These are phyloP conservation scores for Exophiala phaeomuriformis DNA, from an alignment of 2,329 filamentous ascomycete genomes.

Conservation along the genomic window DNA sequence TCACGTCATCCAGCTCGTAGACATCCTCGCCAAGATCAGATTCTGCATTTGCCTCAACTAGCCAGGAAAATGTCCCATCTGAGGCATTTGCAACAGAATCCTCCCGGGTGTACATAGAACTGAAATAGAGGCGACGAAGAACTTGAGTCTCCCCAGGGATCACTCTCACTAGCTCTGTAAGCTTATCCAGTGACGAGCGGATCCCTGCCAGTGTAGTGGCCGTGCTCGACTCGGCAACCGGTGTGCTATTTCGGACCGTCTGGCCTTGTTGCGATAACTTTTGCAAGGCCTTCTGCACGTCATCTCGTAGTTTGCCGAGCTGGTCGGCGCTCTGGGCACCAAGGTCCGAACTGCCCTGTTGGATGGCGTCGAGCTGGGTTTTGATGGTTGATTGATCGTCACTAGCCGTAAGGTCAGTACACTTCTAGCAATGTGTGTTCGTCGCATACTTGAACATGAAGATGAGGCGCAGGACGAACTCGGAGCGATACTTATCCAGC, in stretches of 20 bases:
- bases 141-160: background rate
- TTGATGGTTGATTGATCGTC: background rate
- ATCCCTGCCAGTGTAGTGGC: background rate
- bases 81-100: background rate
- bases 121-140: background rate
- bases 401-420: background rate
- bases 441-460: background rate
- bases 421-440: background rate
- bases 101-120: background rate
- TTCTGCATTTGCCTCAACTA: background rate
- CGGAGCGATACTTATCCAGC: background rate
- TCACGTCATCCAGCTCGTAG: background rate
- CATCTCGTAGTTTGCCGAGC: background rate
- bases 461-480: background rate
- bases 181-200: background rate
- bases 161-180: no score
- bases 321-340: background rate
- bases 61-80: background rate
- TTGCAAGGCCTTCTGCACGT: background rate
- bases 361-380: background rate
- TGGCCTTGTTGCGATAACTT: background rate
- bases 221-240: background rate
- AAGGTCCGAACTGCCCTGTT: background rate
- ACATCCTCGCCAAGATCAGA: background rate
- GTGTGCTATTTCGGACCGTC: no score